Evolutionary conservation across 129 eudicot species (phyloP), one percentile per base, ranked within the genome.

Genomic region (Scalesia atractyloides): DNA sequence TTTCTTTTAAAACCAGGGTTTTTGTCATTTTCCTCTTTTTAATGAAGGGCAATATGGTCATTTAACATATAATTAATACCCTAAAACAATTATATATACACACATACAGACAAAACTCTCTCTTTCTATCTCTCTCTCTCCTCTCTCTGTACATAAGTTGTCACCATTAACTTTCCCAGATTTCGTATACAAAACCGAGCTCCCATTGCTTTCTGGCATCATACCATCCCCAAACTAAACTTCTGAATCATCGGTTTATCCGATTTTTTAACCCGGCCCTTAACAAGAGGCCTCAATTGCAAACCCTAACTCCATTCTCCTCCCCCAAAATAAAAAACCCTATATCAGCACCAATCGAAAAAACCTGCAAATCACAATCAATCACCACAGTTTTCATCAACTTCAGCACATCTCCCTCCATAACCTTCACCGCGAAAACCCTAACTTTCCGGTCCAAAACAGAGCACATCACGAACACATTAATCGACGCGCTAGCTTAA

Each of bases 311-410:
- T 56, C 96, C 96, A 69, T 74, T 81, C 73, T 81, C 85, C 59
- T 92, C 98, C 76, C 98, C 98, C 84, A 92, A 81, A 13, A 92
- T 73, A 84, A 92, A 82, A 70, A 78, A 85, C 79, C 91, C 91
- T 41, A 65, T 82, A 13, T 84, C 82, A 66, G 89, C 65, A 58
- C 82, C 68, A 47, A 92, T 75, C 4, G 86, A 50, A 71, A 78
- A 89, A 5, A 92, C 85, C 0, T 89, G 92, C 53, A 76, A 70
- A 64, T 50, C 51, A 70, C 96, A 92, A 64, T 89, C 92, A 62
- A 92, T 84, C 81, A 79, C 87, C 15, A 88, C 98, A 84, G 85
- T 85, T 71, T 84, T 89, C 81, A 89, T 82, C 86, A 92, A 53
- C 82, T 89, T 92, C 62, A 92, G 24, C 43, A 54, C 88, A 47